phyloP scores from a whole-genome alignment of 208 protist species.

The Crithidia brevicula region DNA sequence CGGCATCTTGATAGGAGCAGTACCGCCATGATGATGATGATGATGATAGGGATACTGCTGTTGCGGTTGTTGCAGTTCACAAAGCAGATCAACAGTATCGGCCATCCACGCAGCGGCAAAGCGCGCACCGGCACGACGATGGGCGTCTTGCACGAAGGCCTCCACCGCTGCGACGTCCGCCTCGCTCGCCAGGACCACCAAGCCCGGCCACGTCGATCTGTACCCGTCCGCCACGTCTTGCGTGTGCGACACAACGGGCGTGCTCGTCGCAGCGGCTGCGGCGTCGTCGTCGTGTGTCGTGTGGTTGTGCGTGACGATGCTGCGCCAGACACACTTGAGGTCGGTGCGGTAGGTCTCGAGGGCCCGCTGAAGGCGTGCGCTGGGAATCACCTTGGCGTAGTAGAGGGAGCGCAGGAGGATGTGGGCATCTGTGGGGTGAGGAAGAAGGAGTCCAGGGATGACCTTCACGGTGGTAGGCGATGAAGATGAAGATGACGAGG shows the following conservation, averaged over 20 bases:
- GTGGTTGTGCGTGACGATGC: constrained; percentile 3
- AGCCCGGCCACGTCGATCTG: constrained; percentile 9
- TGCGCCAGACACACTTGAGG: constrained; percentile 15
- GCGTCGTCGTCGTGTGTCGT: not conserved
- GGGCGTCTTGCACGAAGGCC: not conserved
- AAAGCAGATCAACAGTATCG: constrained; percentile 25
- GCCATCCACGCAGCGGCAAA: constrained; percentile 20
- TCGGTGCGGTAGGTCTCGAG: constrained; percentile 21
- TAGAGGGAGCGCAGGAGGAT: constrained; percentile 29
- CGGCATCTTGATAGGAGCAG: not conserved
- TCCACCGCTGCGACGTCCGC: not conserved
- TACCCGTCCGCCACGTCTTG: constrained; percentile 2
- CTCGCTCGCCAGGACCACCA: not conserved
- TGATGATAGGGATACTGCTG: no score
- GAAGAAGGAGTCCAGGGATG: constrained; percentile 29
- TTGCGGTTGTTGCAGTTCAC: not conserved
- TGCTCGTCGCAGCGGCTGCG: not conserved
- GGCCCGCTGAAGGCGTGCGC: constrained; percentile 15
- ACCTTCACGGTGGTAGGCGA: not conserved
- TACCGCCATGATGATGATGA: not conserved
- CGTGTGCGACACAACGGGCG: not conserved
- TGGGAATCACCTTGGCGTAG: constrained; percentile 32
- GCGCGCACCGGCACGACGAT: not conserved
- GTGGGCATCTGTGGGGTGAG: constrained; percentile 20
- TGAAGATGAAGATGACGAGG: not conserved